These are phyloP conservation scores for Triticum monococcum DNA, from an alignment of 176 grass and related monocot genomes.

Conservation along the genomic window DNA sequence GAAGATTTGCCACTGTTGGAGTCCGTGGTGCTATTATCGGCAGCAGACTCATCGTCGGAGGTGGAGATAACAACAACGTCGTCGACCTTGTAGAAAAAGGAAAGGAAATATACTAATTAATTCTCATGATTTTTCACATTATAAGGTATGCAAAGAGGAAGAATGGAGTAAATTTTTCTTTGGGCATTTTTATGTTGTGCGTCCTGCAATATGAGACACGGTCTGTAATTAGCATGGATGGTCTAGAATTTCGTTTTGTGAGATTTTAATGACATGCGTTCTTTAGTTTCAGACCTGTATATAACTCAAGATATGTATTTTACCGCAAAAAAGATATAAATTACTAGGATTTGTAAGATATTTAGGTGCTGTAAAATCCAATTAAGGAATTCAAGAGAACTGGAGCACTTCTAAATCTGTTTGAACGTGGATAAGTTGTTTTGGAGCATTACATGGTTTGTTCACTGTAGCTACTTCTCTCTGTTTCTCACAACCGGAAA, in stretches of 20 bases:
- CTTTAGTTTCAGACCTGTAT: background rate
- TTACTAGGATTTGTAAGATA: background rate
- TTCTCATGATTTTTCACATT: too few relatives aligned
- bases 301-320: too few relatives aligned
- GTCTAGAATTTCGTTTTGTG: background rate
- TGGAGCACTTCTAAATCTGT: background rate
- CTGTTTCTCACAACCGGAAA: background rate
- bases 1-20: too few relatives aligned
- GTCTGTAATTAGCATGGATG: background rate
- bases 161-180: background rate
- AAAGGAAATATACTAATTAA: too few relatives aligned
- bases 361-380: background rate
- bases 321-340: background rate
- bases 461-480: background rate
- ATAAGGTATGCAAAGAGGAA: background rate
- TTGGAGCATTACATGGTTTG: too few relatives aligned
- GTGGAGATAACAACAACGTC: too few relatives aligned
- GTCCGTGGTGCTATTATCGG: too few relatives aligned
- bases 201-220: background rate
- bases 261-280: background rate
- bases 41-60: too few relatives aligned
- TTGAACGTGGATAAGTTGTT: background rate
- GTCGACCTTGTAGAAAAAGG: too few relatives aligned
- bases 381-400: background rate
- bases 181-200: background rate